Base-by-base conservation (phyloP, 1,139 yeast genomes). In the Eremothecium gossypii region DNA sequence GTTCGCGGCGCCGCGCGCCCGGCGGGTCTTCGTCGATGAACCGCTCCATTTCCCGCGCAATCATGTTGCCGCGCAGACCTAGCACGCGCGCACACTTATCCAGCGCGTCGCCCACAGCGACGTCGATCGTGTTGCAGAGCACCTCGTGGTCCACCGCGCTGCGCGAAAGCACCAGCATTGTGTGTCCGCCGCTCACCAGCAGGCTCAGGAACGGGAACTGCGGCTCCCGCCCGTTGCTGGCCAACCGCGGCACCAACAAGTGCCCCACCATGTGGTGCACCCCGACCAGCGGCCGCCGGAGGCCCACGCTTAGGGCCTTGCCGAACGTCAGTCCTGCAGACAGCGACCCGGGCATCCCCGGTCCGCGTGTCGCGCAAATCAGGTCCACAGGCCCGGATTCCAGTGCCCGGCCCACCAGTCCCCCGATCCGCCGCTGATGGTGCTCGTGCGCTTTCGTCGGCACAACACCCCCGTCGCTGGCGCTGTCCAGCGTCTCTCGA, bases 261-360 rank as follows among this genome's bases (percentile, higher is more conserved):
- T 91, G 99, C 0, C 95, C 98, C 42, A 91, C 68, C 98, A 91
- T 91, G 56, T 93, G 98, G 57, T 93, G 95, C 0, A 91, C 96
- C 0, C 97, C 97, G 1, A 91, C 67, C 23, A 86, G 56, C 0
- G 96, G 96, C 2, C 69, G 73, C 23, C 72, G 63, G 82, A 87
- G 82, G 0, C 87, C 96, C 0, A 83, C 67, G 0, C 89, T 68
- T 12, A 91, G 65, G 0, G 97, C 98, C 53, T 86, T 83, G 0
- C 95, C 95, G 34, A 86, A 65, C 54, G 83, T 93, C 33, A 84
- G 68, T 1, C 96, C 93, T 0, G 86, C 83, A 11, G 86, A 74
- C 14, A 91, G 66, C 0, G 95, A 82, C 0, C 96, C 96, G 11
- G 80, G 74, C 96, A 93, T 87, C 0, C 99, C 99, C 0, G 99